Evolutionary conservation across 768 basidiomycete species (phyloP).

Genomic region (Boletus reticuloceps): DNA sequence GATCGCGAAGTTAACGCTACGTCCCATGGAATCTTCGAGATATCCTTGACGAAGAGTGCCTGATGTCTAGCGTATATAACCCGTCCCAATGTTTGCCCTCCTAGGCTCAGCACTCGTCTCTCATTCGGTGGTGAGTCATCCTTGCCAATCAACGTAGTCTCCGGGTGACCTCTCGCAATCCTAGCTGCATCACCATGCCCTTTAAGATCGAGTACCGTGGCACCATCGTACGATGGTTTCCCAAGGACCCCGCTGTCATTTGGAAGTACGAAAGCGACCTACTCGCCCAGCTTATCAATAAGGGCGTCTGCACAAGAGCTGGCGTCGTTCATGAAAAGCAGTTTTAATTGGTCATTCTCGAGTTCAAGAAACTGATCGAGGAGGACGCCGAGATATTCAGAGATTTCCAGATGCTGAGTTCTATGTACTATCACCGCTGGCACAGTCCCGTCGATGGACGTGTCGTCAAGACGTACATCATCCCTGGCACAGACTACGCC

Average conservation of each 20-base stretch:
- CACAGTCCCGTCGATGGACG: conserved; percentile 52
- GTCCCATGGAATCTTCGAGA: too few relatives aligned
- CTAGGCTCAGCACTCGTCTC: background rate
- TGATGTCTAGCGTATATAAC: conserved; percentile 1
- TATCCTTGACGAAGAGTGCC: background rate
- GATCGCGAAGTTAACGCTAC: background rate
- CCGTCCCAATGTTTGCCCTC: background rate
- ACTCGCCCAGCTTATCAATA: conserved; percentile 23
- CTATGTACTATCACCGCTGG: conserved; percentile 62
- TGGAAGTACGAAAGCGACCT: conserved; percentile 16
- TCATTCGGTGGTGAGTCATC: background rate
- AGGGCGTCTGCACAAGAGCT: conserved; percentile 6
- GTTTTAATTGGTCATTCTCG: conserved; percentile 14
- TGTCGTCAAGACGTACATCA: conserved; percentile 38
- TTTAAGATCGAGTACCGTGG: conserved; percentile 18
- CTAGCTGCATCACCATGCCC: conserved; percentile 13
- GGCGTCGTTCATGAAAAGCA: conserved; percentile 5
- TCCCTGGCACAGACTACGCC: conserved; percentile 54
- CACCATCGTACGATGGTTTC: conserved; percentile 19
- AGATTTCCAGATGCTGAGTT: conserved; percentile 43
- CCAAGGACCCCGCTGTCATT: conserved; percentile 7
- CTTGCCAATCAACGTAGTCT: background rate
- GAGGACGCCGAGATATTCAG: conserved; percentile 18
- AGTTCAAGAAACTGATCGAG: conserved; percentile 26
- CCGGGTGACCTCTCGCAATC: background rate